Base-by-base conservation (phyloP, 78 protist genomes). In the Goniomonas avonlea region DNA sequence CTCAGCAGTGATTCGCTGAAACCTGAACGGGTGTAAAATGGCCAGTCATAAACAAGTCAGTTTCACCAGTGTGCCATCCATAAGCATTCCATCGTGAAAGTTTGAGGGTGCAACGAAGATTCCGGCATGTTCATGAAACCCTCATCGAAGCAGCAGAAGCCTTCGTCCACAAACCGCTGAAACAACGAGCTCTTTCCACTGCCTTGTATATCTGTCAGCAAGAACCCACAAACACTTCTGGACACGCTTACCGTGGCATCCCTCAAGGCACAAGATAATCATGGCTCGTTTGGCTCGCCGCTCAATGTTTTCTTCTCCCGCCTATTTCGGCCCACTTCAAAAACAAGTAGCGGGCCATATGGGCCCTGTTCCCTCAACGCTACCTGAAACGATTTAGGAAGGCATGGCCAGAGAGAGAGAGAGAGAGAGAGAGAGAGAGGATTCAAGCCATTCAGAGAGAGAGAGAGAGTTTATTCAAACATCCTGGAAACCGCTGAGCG, bases 1-100 rank as follows among this genome's bases (percentile, higher is more conserved):
- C n/a, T n/a, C n/a, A n/a, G n/a, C n/a, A n/a, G n/a, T n/a, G 25
- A 2, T 56, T 7, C 5, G 47, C 50, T 5, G 31, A 20, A 7
- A 2, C 66, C 23, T 3, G 27, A 2, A 70, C 55, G 8, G 5
- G n/a, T 13, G 73, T 8, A 27, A 32, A 27, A 5, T 80, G 38
- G 31, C 9, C 7, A 3, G 61, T 20, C 15, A n/a, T 63, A 5
- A 31, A 82, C 27, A 27, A 82, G 17, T 3, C 86, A 31, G 7
- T 25, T 1, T 41, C 73, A 55, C 86, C 86, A 82, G 7, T 82
- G 50, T 5, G 83, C 63, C 4, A 82, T 25, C 86, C 86, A 82
- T 7, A 27, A n/a, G 40, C 47, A 35, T 31, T 82, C 86, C 86
- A 82, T 82, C 3, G 68, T 5, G 32, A 82, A 53, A 15, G 86